Evolutionary conservation across 2,329 filamentous ascomycete species (phyloP).

Genomic region (Penicillium corylophilum): DNA sequence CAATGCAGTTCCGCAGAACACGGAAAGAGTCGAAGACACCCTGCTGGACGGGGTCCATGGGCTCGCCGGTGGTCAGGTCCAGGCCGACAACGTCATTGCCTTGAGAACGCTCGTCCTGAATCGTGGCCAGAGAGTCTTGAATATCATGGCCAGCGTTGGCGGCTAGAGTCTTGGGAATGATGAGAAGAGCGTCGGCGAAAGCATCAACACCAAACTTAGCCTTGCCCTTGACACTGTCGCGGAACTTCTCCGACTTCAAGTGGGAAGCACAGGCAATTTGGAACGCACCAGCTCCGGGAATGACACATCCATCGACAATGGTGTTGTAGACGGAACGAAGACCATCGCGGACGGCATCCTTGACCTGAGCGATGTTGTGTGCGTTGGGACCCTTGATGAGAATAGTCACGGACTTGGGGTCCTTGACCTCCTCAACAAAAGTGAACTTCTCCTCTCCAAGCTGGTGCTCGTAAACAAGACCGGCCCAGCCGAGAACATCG

Average conservation of each 20-base stretch:
- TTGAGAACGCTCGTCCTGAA: conserved; percentile 82
- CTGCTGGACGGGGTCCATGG: conserved; percentile 91
- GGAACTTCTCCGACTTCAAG: conserved; percentile 81
- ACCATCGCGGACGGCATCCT: conserved; percentile 92
- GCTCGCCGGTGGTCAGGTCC: conserved; percentile 80
- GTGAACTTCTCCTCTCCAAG: conserved; percentile 99
- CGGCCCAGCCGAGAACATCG: conserved; percentile 91
- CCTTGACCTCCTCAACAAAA: conserved; percentile 97
- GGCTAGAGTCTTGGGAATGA: conserved; percentile 96
- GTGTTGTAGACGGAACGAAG: conserved; percentile 98
- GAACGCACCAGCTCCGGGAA: conserved; percentile 92
- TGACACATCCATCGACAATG: conserved; percentile 95
- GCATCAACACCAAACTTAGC: conserved; percentile 93
- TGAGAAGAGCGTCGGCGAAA: conserved; percentile 88
- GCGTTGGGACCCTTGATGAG: conserved; percentile 97
- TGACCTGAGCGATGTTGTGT: conserved; percentile 96
- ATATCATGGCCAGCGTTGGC: conserved; percentile 96
- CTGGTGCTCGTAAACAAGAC: conserved; percentile 94
- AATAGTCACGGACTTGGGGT: conserved; percentile 95
- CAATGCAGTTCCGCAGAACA: conserved; percentile 88
- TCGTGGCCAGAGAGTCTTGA: conserved; percentile 82
- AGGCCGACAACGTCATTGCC: conserved; percentile 85
- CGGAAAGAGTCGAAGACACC: conserved; percentile 97
- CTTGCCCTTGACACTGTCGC: conserved; percentile 93
- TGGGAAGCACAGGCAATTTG: conserved; percentile 89